These are phyloP conservation scores for Porodaedalea pini DNA, from an alignment of 1,284 basidiomycete genomes.

Conservation along the genomic window DNA sequence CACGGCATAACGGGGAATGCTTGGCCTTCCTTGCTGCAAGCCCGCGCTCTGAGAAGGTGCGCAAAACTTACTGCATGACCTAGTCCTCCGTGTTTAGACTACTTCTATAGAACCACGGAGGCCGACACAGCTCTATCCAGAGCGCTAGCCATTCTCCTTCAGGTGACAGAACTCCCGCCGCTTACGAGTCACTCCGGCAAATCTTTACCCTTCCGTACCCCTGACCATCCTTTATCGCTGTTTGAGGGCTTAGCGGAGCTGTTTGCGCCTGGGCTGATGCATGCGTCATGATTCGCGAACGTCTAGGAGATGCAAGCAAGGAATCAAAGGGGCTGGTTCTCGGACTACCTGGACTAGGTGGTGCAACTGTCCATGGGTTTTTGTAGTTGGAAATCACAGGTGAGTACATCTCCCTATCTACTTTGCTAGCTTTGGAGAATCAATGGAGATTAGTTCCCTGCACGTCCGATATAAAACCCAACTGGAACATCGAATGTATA, in stretches of 20 bases:
- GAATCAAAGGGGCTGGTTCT: neutral
- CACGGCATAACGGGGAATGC: slow-evolving; percentile 16
- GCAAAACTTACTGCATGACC: neutral
- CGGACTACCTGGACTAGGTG: slow-evolving; percentile 16
- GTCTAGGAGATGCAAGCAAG: neutral
- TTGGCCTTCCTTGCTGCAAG: slow-evolving; percentile 8
- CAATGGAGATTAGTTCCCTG: too few relatives aligned
- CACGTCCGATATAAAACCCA: too few relatives aligned
- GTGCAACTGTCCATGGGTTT: neutral
- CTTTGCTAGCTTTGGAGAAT: too few relatives aligned
- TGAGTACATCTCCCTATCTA: neutral
- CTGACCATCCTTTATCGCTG: slow-evolving; percentile 15
- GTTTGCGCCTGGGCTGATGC: slow-evolving; percentile 19
- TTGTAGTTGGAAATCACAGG: neutral
- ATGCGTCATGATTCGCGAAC: slow-evolving; percentile 14
- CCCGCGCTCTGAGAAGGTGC: slow-evolving; percentile 2
- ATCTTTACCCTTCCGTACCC: slow-evolving; percentile 4
- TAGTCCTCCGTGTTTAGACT: neutral
- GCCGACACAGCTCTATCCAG: slow-evolving; percentile 3
- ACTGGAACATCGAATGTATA: too few relatives aligned
- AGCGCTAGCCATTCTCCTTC: slow-evolving; percentile 13
- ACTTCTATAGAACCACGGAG: neutral
- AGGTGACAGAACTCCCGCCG: slow-evolving; percentile 8
- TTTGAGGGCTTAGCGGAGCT: slow-evolving; percentile 16
- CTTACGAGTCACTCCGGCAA: neutral